Evolutionary conservation across 2,329 filamentous ascomycete genomes (phyloP).

Genomic region (Phoma herbarum): DNA sequence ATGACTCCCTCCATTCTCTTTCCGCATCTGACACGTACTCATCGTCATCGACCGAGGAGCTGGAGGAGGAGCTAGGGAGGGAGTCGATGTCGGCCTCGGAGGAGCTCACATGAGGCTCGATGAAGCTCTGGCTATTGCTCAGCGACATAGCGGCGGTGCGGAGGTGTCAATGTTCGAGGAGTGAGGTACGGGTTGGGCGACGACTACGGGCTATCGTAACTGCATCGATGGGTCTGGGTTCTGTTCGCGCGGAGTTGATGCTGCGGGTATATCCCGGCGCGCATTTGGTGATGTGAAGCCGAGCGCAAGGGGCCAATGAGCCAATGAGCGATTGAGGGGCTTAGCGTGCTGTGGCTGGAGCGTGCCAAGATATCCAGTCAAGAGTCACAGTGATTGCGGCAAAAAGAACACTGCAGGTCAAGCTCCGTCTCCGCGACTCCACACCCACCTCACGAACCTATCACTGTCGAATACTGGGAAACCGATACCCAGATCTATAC

Average conservation of each 20-base stretch:
- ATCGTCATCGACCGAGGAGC: constrained; percentile 64
- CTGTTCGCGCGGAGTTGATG: constrained; percentile 17
- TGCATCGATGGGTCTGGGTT: constrained; percentile 28
- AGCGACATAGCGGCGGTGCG: constrained; percentile 44
- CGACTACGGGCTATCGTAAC: constrained; percentile 27
- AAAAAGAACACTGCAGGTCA: constrained; percentile 26
- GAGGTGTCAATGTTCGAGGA: not conserved
- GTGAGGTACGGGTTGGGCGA: constrained; percentile 2
- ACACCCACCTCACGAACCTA: constrained; percentile 16
- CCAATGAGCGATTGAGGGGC: constrained; percentile 42
- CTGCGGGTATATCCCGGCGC: constrained; percentile 20
- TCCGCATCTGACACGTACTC: constrained; percentile 81
- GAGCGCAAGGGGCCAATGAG: constrained; percentile 36
- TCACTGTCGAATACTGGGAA: constrained; percentile 13
- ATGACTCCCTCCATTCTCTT: constrained; percentile 90
- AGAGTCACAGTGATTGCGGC: constrained; percentile 26
- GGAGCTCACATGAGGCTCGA: constrained; percentile 42
- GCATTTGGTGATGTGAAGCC: constrained; percentile 30
- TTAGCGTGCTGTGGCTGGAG: constrained; percentile 29
- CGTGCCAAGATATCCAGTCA: not conserved
- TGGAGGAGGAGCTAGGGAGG: constrained; percentile 61
- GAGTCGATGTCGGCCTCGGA: constrained; percentile 57
- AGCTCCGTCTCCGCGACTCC: constrained; percentile 22
- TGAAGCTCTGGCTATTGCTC: constrained; percentile 50
- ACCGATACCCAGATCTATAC: constrained; percentile 5